Evolutionary conservation across 2,329 filamentous ascomycete genomes (phyloP).

Genomic region (Pestalotiopsis fici): DNA sequence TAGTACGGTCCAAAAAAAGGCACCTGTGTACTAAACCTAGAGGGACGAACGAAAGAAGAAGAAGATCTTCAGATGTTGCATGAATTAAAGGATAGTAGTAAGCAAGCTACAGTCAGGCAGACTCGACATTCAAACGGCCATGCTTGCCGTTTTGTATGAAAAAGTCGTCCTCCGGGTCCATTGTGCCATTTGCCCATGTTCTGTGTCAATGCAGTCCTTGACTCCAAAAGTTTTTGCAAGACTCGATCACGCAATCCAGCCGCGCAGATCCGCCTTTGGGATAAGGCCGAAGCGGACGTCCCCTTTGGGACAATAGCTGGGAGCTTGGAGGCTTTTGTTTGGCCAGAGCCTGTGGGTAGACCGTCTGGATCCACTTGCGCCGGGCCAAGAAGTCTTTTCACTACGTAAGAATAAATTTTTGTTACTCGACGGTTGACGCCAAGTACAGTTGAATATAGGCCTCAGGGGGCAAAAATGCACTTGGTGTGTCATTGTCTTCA

Average conservation of each 20-base stretch:
- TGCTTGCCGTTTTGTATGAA: neutral
- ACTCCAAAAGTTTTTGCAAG: constrained; percentile 2
- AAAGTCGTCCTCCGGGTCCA: neutral
- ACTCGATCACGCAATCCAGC: constrained; percentile 1
- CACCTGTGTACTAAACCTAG: neutral
- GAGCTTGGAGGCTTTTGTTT: neutral
- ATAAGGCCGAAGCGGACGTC: constrained; percentile 1
- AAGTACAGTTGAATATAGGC: neutral
- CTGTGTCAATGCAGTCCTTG: neutral
- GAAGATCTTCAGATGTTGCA: neutral
- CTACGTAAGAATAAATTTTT: neutral
- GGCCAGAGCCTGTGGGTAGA: neutral
- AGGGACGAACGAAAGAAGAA: neutral
- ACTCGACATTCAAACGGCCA: neutral
- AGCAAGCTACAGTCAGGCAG: neutral
- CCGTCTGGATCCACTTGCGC: neutral
- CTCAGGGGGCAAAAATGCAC: neutral
- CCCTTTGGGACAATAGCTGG: neutral
- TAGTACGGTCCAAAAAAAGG: neutral
- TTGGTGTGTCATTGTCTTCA: neutral
- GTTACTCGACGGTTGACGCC: neutral
- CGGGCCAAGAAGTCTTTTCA: neutral
- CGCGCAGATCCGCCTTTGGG: neutral
- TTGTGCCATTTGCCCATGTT: neutral
- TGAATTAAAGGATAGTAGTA: neutral